phyloP scores from a whole-genome alignment of 352 stramenopile species.

The Pythium sukuiense region DNA sequence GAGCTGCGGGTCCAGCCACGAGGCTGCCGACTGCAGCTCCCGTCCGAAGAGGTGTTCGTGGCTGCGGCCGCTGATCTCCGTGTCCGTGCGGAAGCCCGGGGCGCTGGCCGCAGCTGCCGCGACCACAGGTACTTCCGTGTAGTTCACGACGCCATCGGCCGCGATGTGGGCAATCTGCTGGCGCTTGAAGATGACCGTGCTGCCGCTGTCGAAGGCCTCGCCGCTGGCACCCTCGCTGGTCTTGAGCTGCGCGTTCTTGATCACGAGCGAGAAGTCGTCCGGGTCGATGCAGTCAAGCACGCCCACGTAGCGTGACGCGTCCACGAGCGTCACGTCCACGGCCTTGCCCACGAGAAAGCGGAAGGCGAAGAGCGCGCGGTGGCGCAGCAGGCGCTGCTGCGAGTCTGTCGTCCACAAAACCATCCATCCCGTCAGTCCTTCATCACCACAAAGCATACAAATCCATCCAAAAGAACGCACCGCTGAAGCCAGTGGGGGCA shows the following conservation, averaged over 20 bases:
- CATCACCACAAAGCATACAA: background rate
- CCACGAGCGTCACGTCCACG: constrained; percentile 67
- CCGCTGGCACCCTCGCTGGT: constrained; percentile 21
- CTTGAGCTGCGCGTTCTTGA: constrained; percentile 74
- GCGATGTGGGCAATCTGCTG: constrained; percentile 64
- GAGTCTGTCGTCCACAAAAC: constrained; percentile 32
- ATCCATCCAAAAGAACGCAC: constrained; percentile 26
- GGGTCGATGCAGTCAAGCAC: constrained; percentile 82
- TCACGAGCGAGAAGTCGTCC: constrained; percentile 79
- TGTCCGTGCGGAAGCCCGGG: constrained; percentile 80
- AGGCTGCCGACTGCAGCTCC: constrained; percentile 65
- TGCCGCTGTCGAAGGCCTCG: constrained; percentile 64
- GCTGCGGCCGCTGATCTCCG: constrained; percentile 85
- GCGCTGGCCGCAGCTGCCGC: constrained; percentile 15
- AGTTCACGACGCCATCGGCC: constrained; percentile 60
- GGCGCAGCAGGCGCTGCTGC: constrained; percentile 67
- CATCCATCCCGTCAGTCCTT: constrained; percentile 9
- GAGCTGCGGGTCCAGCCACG: constrained; percentile 80
- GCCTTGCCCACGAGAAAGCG: constrained; percentile 77
- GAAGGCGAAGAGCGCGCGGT: constrained; percentile 81
- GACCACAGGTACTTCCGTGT: constrained; percentile 47
- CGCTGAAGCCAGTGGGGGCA: constrained; percentile 37
- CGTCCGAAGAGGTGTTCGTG: constrained; percentile 70
- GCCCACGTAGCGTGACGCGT: constrained; percentile 61
- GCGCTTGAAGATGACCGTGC: constrained; percentile 75